Evolutionary conservation across 1,284 basidiomycete genomes (phyloP), one percentile per base, ranked within the genome.

Genomic region (Singerocomus inundabilis): DNA sequence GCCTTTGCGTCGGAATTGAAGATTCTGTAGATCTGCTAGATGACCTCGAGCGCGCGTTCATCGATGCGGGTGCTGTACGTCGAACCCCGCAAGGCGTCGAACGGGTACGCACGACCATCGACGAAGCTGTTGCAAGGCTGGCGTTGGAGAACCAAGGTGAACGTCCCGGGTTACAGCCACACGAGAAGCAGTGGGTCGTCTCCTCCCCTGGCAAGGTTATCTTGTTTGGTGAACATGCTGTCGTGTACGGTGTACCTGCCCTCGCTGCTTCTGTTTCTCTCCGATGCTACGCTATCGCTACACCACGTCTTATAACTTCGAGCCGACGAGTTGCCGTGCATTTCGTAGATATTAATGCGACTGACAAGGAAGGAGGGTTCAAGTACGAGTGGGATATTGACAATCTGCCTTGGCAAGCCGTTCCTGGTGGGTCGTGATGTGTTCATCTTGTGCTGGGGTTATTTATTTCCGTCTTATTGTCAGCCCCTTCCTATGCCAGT

Each of bases 121-220:
- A 59, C 72, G 74, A 68, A 41, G 88, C 85, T 10, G 84, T 88
- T 16, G 80, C 88, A 69, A 84, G 83, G 64, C 73, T 90, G 37
- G 80, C 80, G 0, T 64, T 71, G 53, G 57, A 62, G 62, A 61
- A 48, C 15, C 52, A 59, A 47, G 52, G 52, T 10, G 41, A 43
- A 12, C 16, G 3, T 7, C 2, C 12, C 15, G 12, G 21, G 13
- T 12, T 37, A 15, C 53, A 29, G 13, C 54, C 64, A 29, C 72
- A 79, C 44, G 72, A 85, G 50, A 74, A 81, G 39, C 85, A 88
- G 61, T 91, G 88, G 88, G 80, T 95, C 49, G 88, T 97, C 50
- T 94, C 92, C 50, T 91, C 97, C 6, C 97, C 97, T 7, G 97
- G 97, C 38, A 99, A 99, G 70, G 91, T 99, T 55, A 99, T 99